A percentile compares a stretch with the other conserved stretches of the same genome.
Conservation (phyloP, 1,139 yeast species). For the Zhuliangozyma parablackwelliae region DNA sequence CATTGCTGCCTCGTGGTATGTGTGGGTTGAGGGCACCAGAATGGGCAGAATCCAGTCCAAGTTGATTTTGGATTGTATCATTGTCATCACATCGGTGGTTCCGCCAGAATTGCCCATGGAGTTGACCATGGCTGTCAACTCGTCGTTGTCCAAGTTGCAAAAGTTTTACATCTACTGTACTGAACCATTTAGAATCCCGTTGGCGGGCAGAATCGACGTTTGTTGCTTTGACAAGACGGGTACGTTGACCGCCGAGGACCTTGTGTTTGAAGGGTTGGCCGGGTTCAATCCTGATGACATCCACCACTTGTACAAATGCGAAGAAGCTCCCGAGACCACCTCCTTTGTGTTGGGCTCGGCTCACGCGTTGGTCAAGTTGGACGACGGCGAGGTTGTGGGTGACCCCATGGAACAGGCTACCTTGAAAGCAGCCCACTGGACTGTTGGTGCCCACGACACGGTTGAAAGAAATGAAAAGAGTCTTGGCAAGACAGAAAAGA, state of each 20-base stretch:
- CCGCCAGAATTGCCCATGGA: conserved; percentile 99
- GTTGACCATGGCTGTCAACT: conserved; percentile 94
- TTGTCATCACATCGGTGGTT: conserved; percentile 94
- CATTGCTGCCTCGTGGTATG: conserved; percentile 94
- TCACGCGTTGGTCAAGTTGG: conserved; percentile 89
- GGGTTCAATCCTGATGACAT: conserved; percentile 61
- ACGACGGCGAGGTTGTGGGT: conserved; percentile 96
- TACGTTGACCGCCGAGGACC: conserved; percentile 94
- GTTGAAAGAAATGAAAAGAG: conserved; percentile 36
- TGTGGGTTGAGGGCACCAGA: conserved; percentile 95
- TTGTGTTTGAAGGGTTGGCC: conserved; percentile 94
- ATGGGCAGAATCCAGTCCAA: conserved; percentile 95
- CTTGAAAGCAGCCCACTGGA: conserved; percentile 82
- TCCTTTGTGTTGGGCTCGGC: conserved; percentile 85
- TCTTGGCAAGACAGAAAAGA: too few relatives aligned
- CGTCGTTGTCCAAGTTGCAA: conserved; percentile 80
- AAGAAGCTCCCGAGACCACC: conserved; percentile 61
- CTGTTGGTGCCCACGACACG: conserved; percentile 68
- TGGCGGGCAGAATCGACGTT: conserved; percentile 96
- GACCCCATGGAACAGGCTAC: conserved; percentile 99
- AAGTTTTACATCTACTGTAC: conserved; percentile 93
- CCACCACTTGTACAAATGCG: conserved; percentile 54
- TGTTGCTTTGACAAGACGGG: conserved; percentile 99
- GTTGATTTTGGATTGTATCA: conserved; percentile 88
- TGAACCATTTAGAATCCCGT: conserved; percentile 96